Percentiles rank a stretch among this genome's conserved stretches.
Evolutionary conservation across 2,329 filamentous ascomycete genomes (phyloP).

Genomic region (Clonostachys byssicola): DNA sequence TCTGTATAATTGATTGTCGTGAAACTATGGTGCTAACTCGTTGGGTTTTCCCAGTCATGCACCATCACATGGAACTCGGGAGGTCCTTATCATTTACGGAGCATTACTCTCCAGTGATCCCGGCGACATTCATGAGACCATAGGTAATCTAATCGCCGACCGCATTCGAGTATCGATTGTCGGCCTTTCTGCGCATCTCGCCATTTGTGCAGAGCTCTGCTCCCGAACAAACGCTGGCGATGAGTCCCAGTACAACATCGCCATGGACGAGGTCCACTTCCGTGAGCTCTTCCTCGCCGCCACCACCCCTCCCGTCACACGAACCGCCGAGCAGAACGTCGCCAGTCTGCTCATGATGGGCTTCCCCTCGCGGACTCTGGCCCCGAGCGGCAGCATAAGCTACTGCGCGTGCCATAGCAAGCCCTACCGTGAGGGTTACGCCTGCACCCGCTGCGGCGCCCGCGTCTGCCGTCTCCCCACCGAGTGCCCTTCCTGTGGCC

Average conservation of each 20-base stretch:
- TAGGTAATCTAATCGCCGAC: slow-evolving; percentile 72
- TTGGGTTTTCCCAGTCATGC: slow-evolving; percentile 58
- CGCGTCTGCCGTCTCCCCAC: slow-evolving; percentile 89
- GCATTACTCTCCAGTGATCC: slow-evolving; percentile 88
- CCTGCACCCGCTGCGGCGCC: slow-evolving; percentile 81
- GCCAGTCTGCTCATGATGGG: slow-evolving; percentile 91
- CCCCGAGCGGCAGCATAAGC: slow-evolving; percentile 58
- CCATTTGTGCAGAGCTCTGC: slow-evolving; percentile 88
- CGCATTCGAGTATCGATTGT: slow-evolving; percentile 85
- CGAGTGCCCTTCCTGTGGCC: slow-evolving; percentile 85
- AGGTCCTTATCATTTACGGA: slow-evolving; percentile 88
- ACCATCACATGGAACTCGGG: slow-evolving; percentile 87
- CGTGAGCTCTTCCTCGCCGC: slow-evolving; percentile 82
- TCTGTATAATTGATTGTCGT: too few species aligned
- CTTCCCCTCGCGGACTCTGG: slow-evolving; percentile 83
- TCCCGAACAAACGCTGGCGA: slow-evolving; percentile 82
- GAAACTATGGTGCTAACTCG: neutral
- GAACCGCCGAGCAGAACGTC: slow-evolving; percentile 53
- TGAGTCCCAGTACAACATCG: slow-evolving; percentile 72
- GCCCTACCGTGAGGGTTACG: slow-evolving; percentile 78
- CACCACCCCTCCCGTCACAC: slow-evolving; percentile 84
- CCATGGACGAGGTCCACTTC: slow-evolving; percentile 73
- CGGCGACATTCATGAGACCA: slow-evolving; percentile 91
- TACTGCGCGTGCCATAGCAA: slow-evolving; percentile 90
- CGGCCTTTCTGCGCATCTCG: slow-evolving; percentile 85